Base-by-base conservation (phyloP, 495 filamentous ascomycete species). In the Penicillium macrosclerotiorum region DNA sequence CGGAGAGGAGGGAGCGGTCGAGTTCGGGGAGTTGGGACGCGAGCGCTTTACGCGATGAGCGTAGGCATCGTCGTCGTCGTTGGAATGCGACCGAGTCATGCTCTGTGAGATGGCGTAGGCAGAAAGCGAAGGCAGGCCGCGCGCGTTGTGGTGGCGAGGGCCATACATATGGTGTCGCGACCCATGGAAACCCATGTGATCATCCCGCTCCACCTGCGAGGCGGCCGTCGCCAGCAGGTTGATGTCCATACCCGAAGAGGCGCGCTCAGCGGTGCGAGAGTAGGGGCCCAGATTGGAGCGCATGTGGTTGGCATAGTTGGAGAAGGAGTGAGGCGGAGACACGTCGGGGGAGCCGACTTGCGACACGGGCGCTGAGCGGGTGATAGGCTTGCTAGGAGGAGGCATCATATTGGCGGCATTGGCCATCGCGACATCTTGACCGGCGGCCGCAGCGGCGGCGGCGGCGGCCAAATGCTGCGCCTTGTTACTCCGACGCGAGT, bases 1-100 rank as follows among this genome's bases (percentile, higher is more conserved):
- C n/a, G 93, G 93, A 2, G 93, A 97, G 20, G 92, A 94, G 20
- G 93, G 93, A 16, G 91, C 92, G 3, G 93, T 97, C 30, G 90
- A 96, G 65, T 89, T 85, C 12, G 93, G 94, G 4, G 94, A 95
- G 63, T 88, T 90, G 27, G 93, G 93, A 44, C 93, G 75, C 42
- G 91, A 96, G 34, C 87, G 82, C 74, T 96, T 96, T 23, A 83
- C 81, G 44, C 84, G 80, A 27, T 88, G 81, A 30, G 85, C 65
- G 33, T 74, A 89, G 18, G 80, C 78, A 51, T 84, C 76, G 30
- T 92, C 86, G 0, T 89, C 86, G 41, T 96, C 92, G 54, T 92
- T 83, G 9, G 90, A 95, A 65, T 93, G 89, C 49, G 90, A 86
- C 25, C 94, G 79, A 29, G 88, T 91, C 90, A 98, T 96, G 48